Percentiles rank a stretch among this genome's conserved stretches.
phyloP scores from a whole-genome alignment of 1,139 yeast genomes.

The Saccharomycopsis crataegensis region DNA sequence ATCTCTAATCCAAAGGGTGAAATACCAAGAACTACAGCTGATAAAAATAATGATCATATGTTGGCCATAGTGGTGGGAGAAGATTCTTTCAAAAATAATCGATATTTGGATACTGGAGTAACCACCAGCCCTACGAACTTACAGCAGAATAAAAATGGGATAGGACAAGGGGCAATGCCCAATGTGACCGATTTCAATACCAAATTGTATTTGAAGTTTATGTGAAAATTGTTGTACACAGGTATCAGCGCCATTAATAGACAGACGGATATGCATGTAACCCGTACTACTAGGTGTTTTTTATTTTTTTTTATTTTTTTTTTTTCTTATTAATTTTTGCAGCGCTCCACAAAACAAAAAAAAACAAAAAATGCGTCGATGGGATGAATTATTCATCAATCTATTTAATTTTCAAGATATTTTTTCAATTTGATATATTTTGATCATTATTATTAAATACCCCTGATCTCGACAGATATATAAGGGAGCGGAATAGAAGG shows the following conservation, averaged over 20 bases:
- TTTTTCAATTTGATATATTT: no score
- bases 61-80: conserved; percentile 62
- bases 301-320: not conserved
- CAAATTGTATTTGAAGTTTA: conserved; percentile 4
- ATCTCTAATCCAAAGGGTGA: conserved; percentile 19
- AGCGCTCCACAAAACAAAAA: no score
- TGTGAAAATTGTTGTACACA: not conserved
- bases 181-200: conserved; percentile 7
- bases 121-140: not conserved
- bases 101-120: conserved; percentile 9
- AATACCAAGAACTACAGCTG: not conserved
- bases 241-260: not conserved
- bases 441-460: no score
- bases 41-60: conserved; percentile 25
- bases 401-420: no score
- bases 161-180: conserved; percentile 1
- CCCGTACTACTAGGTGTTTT: not conserved
- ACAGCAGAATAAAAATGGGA: not conserved
- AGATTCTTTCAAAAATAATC: conserved; percentile 38
- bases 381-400: no score
- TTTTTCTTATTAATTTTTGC: no score
- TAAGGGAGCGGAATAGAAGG: no score
- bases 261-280: not conserved
- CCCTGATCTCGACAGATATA: no score
- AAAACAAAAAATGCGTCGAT: no score